phyloP scores from a whole-genome alignment of 2,329 filamentous ascomycete species.

The Colletotrichum falcatum region DNA sequence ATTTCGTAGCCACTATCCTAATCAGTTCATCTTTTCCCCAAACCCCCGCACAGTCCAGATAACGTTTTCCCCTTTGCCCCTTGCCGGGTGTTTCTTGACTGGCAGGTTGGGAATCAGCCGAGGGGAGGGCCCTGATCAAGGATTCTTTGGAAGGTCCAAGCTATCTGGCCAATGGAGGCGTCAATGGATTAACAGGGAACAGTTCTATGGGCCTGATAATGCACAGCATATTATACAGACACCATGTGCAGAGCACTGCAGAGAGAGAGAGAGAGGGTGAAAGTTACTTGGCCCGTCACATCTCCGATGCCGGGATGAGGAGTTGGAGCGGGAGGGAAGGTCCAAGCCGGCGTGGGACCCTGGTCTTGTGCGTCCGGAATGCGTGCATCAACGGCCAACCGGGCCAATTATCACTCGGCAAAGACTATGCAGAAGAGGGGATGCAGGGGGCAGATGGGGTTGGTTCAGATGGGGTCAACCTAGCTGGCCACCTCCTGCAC shows the following conservation, averaged over 20 bases:
- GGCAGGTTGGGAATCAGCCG: neutral
- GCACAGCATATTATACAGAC: too few relatives aligned
- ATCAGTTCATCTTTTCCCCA: neutral
- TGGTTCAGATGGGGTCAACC: neutral
- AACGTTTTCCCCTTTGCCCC: constrained; percentile 1
- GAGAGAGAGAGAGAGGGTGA: neutral
- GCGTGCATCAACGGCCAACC: neutral
- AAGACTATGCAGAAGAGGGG: constrained; percentile 20
- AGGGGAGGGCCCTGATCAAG: too few relatives aligned
- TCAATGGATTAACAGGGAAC: neutral
- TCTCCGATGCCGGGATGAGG: constrained; percentile 26
- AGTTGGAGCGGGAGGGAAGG: constrained; percentile 23
- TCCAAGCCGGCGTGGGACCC: constrained; percentile 34
- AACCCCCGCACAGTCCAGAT: constrained; percentile 19
- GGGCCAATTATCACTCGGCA: constrained; percentile 6
- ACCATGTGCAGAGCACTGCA: neutral
- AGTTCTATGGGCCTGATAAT: too few relatives aligned
- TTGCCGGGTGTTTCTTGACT: constrained; percentile 22
- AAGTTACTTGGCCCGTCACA: constrained; percentile 19
- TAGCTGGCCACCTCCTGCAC: neutral
- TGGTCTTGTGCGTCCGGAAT: constrained; percentile 4
- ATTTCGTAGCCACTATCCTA: neutral
- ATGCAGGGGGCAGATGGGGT: constrained; percentile 11
- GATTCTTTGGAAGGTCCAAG: constrained; percentile 22
- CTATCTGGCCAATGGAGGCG: constrained; percentile 25